Evolutionary conservation across 306 rosid species (phyloP).

Genomic region (Medicago lupulina): DNA sequence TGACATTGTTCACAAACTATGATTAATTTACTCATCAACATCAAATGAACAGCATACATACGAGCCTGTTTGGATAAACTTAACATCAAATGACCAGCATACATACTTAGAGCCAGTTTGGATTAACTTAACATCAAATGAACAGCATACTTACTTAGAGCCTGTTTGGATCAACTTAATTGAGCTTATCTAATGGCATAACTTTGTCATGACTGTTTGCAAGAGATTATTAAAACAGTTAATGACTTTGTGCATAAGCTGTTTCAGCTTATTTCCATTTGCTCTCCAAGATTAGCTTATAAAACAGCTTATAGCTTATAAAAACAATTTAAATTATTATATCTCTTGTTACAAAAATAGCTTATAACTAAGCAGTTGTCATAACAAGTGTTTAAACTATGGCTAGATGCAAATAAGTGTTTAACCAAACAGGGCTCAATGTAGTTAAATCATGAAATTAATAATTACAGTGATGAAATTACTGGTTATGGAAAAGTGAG

Average conservation of each 20-base stretch:
- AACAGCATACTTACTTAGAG: background rate
- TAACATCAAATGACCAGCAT: background rate
- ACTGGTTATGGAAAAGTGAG: too few species aligned
- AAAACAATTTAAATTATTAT: too few species aligned
- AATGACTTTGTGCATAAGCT: background rate
- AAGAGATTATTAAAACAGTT: too few species aligned
- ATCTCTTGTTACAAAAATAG: background rate
- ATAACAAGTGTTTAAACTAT: too few species aligned
- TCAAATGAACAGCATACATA: background rate
- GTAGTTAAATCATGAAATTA: too few species aligned
- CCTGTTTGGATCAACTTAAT: background rate
- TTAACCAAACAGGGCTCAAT: too few species aligned
- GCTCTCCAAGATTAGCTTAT: background rate
- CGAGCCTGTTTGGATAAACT: background rate
- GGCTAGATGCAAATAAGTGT: too few species aligned
- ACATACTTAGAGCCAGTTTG: background rate
- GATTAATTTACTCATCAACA: background rate
- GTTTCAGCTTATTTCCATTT: background rate
- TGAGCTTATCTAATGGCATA: background rate
- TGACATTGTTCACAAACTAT: background rate
- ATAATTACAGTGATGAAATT: too few species aligned
- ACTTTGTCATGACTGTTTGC: background rate
- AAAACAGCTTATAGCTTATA: background rate
- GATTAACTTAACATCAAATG: background rate
- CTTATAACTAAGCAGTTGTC: too few species aligned